Conservation (phyloP, 768 basidiomycete genomes). For the Agaricus sinodeliciosus region DNA sequence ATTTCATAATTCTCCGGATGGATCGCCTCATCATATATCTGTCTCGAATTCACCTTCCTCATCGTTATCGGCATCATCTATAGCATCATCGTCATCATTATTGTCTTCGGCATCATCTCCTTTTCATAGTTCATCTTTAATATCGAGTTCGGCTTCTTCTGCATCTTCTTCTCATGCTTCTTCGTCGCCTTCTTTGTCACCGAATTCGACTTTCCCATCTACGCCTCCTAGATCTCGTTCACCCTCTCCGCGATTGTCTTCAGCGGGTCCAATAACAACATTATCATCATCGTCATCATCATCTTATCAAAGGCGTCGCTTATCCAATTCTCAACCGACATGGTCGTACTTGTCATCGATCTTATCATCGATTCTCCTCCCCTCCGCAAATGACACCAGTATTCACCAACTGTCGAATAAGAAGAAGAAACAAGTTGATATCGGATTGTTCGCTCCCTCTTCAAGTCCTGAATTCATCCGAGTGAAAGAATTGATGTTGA, state of each 20-base stretch:
- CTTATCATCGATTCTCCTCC: slow-evolving; percentile 21
- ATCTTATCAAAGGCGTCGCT: neutral
- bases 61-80: neutral
- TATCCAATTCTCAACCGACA: neutral
- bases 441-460: slow-evolving; percentile 34
- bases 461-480: slow-evolving; percentile 25
- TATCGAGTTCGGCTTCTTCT: too few relatives aligned
- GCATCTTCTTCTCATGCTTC: neutral
- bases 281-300: neutral
- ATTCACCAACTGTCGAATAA: too few relatives aligned
- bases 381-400: too few relatives aligned
- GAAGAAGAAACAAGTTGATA: slow-evolving; percentile 24
- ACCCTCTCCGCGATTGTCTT: neutral
- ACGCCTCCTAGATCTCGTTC: neutral
- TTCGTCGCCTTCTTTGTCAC: neutral
- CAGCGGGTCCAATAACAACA: neutral
- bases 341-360: slow-evolving; percentile 31
- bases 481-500: slow-evolving; percentile 24
- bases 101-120: too few relatives aligned
- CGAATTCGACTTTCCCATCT: neutral
- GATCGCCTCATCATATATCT: neutral
- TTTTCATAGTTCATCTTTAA: too few relatives aligned
- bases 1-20: neutral
- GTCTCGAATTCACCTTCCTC: neutral
- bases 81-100: too few relatives aligned